Evolutionary conservation across 2,329 filamentous ascomycete species (phyloP).

Genomic region (Truncatella angustata): DNA sequence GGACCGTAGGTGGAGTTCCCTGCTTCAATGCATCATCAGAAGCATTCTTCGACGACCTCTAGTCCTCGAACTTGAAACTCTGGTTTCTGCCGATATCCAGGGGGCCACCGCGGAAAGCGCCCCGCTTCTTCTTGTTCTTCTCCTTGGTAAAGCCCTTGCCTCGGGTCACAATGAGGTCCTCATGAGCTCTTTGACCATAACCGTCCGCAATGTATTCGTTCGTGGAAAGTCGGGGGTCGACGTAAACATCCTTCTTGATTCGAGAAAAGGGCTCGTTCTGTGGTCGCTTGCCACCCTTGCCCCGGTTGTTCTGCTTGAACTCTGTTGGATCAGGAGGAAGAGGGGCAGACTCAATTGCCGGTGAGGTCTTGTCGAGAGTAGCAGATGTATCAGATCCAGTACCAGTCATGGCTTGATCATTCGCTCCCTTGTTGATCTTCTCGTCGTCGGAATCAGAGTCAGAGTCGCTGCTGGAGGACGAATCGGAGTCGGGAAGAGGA

Average conservation of each 20-base stretch:
- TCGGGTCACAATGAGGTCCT: slow-evolving; percentile 85
- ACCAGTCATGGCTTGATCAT: slow-evolving; percentile 26
- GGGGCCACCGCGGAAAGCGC: slow-evolving; percentile 82
- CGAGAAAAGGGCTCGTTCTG: slow-evolving; percentile 73
- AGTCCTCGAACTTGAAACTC: slow-evolving; percentile 94
- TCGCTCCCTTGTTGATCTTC: slow-evolving; percentile 19
- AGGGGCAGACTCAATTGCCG: slow-evolving; percentile 48
- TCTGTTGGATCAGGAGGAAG: slow-evolving; percentile 49
- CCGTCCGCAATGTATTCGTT: slow-evolving; percentile 83
- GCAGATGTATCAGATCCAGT: slow-evolving; percentile 38
- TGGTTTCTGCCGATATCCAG: slow-evolving; percentile 83
- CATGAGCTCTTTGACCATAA: slow-evolving; percentile 85
- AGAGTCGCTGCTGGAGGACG: slow-evolving; percentile 35
- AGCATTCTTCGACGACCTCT: slow-evolving; percentile 26
- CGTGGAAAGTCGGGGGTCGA: slow-evolving; percentile 68
- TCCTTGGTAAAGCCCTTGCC: slow-evolving; percentile 99
- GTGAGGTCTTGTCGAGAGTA: slow-evolving; percentile 53
- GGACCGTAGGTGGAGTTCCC: not conserved
- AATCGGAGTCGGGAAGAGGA: slow-evolving; percentile 41
- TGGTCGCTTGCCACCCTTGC: slow-evolving; percentile 39
- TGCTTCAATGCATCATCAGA: not conserved
- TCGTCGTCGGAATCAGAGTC: slow-evolving; percentile 35
- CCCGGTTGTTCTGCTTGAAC: slow-evolving; percentile 37
- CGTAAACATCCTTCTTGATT: slow-evolving; percentile 66
- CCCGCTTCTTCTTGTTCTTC: slow-evolving; percentile 98